Evolutionary conservation across 2,329 filamentous ascomycete genomes (phyloP).

Genomic region (Fusarium sulawesiense): DNA sequence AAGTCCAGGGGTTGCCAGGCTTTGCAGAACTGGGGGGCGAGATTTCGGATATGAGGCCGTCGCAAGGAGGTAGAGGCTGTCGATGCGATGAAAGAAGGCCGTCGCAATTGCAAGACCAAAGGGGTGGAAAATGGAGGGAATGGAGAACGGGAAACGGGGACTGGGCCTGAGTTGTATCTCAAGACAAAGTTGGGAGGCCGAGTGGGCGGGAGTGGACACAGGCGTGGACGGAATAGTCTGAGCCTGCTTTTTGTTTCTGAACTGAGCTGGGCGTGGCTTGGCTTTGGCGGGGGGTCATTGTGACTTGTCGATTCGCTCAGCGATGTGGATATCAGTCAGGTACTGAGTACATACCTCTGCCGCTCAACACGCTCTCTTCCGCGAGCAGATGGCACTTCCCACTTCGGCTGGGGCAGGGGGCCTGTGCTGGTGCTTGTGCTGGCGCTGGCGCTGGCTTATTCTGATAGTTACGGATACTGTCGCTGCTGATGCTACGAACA

Average conservation of each 20-base stretch:
- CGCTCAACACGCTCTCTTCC: constrained; percentile 23
- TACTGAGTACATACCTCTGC: constrained; percentile 20
- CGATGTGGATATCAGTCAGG: constrained; percentile 8
- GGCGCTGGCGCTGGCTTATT: background rate
- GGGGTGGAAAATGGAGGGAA: constrained; percentile 36
- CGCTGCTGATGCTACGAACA: constrained; percentile 27
- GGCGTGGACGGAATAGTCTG: constrained; percentile 42
- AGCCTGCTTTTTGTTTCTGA: constrained; percentile 35
- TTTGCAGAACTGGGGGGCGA: constrained; percentile 14
- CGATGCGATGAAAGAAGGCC: constrained; percentile 38
- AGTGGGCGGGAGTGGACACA: constrained; percentile 39
- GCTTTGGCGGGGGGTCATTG: constrained; percentile 27
- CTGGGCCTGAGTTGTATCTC: constrained; percentile 47
- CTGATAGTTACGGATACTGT: background rate
- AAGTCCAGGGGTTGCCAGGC: constrained; percentile 18
- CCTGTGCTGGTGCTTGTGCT: constrained; percentile 20
- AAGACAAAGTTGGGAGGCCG: constrained; percentile 44
- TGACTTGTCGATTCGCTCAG: constrained; percentile 28
- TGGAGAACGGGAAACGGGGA: constrained; percentile 44
- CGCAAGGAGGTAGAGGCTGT: constrained; percentile 26
- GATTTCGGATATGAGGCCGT: constrained; percentile 20
- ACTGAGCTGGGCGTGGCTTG: constrained; percentile 24
- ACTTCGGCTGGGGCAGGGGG: constrained; percentile 30
- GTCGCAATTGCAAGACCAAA: constrained; percentile 46
- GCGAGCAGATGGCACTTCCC: constrained; percentile 41